phyloP scores from a whole-genome alignment of 2,329 filamentous ascomycete genomes.

The Pezizomycotina sp. region DNA sequence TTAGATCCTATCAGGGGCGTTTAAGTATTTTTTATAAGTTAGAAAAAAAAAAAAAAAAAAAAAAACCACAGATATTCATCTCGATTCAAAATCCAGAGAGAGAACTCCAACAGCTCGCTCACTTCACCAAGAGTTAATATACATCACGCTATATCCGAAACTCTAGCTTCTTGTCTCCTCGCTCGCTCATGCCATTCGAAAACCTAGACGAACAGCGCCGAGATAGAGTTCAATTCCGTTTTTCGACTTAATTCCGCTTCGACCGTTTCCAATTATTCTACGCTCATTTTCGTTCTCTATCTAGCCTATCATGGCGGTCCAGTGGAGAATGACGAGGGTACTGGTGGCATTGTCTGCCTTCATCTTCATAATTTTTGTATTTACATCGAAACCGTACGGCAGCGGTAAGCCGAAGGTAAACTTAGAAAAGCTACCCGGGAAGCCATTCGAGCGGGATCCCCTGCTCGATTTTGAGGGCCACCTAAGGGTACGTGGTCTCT shows the following conservation, averaged over 20 bases:
- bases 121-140: too few relatives aligned
- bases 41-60: too few relatives aligned
- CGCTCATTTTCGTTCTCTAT: background rate
- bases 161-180: too few relatives aligned
- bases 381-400: conserved; percentile 10
- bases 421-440: conserved; percentile 17
- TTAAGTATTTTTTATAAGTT: too few relatives aligned
- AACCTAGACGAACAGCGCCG: background rate
- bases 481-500: conserved; percentile 7
- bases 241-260: background rate
- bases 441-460: conserved; percentile 14
- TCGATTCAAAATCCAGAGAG: too few relatives aligned
- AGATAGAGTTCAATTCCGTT: background rate
- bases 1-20: too few relatives aligned
- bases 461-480: conserved; percentile 13
- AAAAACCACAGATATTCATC: too few relatives aligned
- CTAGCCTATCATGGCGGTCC: conserved; percentile 5
- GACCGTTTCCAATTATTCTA: background rate
- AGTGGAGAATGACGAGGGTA: conserved; percentile 9
- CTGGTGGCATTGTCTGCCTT: conserved; percentile 3
- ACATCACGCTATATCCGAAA: too few relatives aligned
- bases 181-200: too few relatives aligned
- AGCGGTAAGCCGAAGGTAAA: conserved; percentile 11
- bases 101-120: too few relatives aligned
- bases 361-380: conserved; percentile 1